These are phyloP conservation scores for Silybum marianum DNA, from an alignment of 129 eudicot species.

Conservation along the genomic window DNA sequence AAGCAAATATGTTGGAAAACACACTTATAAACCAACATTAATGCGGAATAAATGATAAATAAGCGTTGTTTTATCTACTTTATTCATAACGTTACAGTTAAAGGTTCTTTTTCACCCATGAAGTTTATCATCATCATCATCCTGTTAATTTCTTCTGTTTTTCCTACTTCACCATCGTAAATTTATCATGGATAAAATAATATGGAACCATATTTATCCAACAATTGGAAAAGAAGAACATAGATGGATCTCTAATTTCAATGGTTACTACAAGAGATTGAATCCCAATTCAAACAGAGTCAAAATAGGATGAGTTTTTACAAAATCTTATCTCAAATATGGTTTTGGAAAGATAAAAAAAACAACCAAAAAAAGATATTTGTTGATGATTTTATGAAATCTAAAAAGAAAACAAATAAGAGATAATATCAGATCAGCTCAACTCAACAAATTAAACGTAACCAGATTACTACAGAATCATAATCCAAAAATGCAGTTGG, in stretches of 20 bases:
- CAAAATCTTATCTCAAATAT: neutral
- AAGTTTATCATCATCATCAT: neutral
- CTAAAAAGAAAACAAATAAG: neutral
- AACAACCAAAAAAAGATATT: neutral
- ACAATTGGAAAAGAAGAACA: neutral
- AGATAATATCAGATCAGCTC: slow-evolving; percentile 5
- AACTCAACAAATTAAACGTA: neutral
- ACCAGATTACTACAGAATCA: slow-evolving; percentile 9
- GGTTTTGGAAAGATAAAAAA: neutral
- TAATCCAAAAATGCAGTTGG: slow-evolving; percentile 2
- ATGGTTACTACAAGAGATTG: neutral
- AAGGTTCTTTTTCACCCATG: neutral
- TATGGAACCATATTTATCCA: neutral
- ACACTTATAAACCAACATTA: neutral
- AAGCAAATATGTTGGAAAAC: slow-evolving; percentile 9
- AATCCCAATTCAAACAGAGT: slow-evolving; percentile 7
- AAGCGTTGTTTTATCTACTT: neutral
- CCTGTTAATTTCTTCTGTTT: neutral
- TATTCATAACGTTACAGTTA: neutral
- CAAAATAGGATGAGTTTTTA: slow-evolving; percentile 5
- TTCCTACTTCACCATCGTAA: neutral
- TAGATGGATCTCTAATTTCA: neutral
- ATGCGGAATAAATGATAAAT: neutral
- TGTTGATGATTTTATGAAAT: neutral
- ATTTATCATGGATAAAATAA: neutral